A percentile compares a stretch with the other conserved stretches of the same genome.
phyloP scores from a whole-genome alignment of 2,329 filamentous ascomycete species.

The Ilyonectria sp. region DNA sequence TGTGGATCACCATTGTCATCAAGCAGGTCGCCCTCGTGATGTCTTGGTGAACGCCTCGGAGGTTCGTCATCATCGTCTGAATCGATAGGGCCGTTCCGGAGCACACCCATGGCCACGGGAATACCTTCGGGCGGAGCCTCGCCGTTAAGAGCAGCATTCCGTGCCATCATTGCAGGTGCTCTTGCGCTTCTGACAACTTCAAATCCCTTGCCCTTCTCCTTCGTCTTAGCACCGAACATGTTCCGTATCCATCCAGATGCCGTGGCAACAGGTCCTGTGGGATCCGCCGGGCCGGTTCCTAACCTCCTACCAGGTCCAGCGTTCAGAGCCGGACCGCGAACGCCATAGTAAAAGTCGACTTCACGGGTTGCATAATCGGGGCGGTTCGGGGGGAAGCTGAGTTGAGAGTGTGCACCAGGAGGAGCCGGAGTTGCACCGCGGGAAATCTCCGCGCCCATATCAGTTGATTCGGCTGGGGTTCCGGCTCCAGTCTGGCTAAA shows the following conservation, averaged over 20 bases:
- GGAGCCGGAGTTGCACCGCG: constrained; percentile 62
- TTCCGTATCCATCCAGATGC: constrained; percentile 91
- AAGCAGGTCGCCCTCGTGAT: constrained; percentile 56
- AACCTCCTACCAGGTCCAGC: constrained; percentile 86
- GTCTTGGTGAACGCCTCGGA: constrained; percentile 46
- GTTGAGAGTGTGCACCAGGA: constrained; percentile 47
- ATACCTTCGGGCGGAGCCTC: constrained; percentile 79
- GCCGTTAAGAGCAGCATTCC: constrained; percentile 69
- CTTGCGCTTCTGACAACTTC: constrained; percentile 94
- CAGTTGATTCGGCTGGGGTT: constrained; percentile 55
- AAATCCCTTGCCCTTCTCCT: constrained; percentile 96
- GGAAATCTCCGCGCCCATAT: constrained; percentile 59
- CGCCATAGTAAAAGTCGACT: constrained; percentile 96
- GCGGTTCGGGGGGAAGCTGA: constrained; percentile 67
- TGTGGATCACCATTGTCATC: constrained; percentile 63
- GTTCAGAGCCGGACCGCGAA: constrained; percentile 88
- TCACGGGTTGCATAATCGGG: constrained; percentile 95
- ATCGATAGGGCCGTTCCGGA: constrained; percentile 74
- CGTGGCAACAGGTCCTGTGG: constrained; percentile 90
- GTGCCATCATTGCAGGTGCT: constrained; percentile 80
- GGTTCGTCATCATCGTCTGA: constrained; percentile 70
- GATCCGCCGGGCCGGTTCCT: constrained; percentile 95
- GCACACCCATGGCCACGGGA: constrained; percentile 74
- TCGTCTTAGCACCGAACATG: constrained; percentile 86
- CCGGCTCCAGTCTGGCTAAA: constrained; percentile 53